These are phyloP conservation scores for Serendipita sp. DNA, from an alignment of 768 basidiomycete genomes.

Conservation along the genomic window DNA sequence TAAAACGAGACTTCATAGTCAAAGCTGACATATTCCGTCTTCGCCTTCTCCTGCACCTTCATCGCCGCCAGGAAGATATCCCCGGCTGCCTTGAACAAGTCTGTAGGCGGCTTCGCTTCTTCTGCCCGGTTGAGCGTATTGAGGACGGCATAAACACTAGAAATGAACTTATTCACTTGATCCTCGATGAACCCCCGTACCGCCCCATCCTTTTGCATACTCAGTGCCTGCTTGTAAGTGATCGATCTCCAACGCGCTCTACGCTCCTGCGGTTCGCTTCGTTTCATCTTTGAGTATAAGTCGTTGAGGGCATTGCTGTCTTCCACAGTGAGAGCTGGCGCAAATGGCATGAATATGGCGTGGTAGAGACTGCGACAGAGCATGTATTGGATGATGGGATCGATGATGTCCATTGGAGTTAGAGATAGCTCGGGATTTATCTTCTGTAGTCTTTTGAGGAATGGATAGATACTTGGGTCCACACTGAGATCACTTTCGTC, in stretches of 20 bases:
- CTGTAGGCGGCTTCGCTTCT: not conserved
- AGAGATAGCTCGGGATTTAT: not conserved
- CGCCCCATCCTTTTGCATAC: not conserved
- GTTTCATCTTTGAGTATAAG: not conserved
- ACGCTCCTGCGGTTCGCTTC: not conserved
- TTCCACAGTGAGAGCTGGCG: not conserved
- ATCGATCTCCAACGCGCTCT: not conserved
- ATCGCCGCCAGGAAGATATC: not conserved
- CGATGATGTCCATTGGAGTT: not conserved
- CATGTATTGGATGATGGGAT: not conserved
- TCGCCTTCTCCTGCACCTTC: slow-evolving; percentile 1
- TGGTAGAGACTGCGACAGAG: not conserved
- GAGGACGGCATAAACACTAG: not conserved
- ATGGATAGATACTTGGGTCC: not conserved
- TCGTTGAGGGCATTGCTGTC: not conserved
- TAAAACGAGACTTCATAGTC: not conserved
- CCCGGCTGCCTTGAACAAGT: not conserved
- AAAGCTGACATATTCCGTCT: slow-evolving; percentile 2
- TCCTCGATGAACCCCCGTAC: not conserved
- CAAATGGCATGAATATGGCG: not conserved
- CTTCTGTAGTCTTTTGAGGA: not conserved
- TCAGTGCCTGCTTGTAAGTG: not conserved
- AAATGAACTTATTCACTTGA: not conserved
- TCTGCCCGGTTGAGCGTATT: not conserved
- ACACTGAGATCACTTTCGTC: not conserved